Conservation (phyloP, 495 filamentous ascomycete species). For the Terfezia boudieri region DNA sequence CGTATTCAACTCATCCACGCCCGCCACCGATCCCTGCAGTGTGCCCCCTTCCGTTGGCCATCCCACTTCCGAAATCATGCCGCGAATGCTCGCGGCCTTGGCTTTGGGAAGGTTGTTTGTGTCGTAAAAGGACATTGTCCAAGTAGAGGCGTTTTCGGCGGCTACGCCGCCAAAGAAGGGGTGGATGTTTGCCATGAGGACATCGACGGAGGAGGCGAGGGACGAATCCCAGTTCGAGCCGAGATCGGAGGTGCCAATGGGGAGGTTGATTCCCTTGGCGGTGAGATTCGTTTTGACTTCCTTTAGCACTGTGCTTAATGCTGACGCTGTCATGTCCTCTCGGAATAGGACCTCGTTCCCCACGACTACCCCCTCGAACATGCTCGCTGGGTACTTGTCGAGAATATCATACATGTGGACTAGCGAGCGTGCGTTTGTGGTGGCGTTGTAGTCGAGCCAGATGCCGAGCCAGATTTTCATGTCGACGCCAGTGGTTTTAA, state of each 20-base stretch:
- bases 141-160: conserved; percentile 43
- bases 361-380: conserved; percentile 69
- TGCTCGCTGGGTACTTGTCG: conserved; percentile 37
- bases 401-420: conserved; percentile 60
- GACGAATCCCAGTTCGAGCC: conserved; percentile 63
- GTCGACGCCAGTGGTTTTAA: conserved; percentile 47
- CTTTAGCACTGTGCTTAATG: conserved; percentile 41
- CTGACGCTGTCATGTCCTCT: conserved; percentile 39
- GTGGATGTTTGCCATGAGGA: conserved; percentile 92
- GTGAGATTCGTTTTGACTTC: conserved; percentile 53
- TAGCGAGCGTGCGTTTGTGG: conserved; percentile 65
- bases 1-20: conserved; percentile 60
- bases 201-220: conserved; percentile 48
- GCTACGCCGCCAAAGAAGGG: conserved; percentile 81
- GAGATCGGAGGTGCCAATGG: conserved; percentile 73
- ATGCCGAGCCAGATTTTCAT: conserved; percentile 93
- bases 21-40: conserved; percentile 42
- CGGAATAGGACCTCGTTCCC: conserved; percentile 90
- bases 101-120: conserved; percentile 37
- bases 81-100: conserved; percentile 30
- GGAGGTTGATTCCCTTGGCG: conserved; percentile 36
- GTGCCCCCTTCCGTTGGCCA: conserved; percentile 74
- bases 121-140: conserved; percentile 72
- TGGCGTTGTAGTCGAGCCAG: conserved; percentile 69
- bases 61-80: conserved; percentile 71